Percentiles rank a stretch among this genome's conserved stretches.
phyloP scores from a whole-genome alignment of 1,284 basidiomycete species.

The Athelia sp. region DNA sequence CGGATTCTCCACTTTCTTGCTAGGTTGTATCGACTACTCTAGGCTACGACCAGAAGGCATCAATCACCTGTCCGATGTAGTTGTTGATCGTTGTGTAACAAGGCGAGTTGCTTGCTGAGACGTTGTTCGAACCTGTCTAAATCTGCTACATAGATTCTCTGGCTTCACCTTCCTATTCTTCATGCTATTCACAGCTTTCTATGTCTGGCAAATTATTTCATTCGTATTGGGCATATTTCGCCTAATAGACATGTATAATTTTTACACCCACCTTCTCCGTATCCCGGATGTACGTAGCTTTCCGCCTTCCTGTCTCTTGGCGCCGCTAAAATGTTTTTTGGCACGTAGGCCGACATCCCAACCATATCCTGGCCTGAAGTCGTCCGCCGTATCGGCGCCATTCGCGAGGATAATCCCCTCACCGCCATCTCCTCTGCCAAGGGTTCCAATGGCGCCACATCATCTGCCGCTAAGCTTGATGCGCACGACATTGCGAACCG shows the following conservation, averaged over 20 bases:
- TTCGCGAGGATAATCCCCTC: slow-evolving; percentile 86
- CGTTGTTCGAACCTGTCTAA: slow-evolving; percentile 3
- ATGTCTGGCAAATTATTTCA: slow-evolving; percentile 66
- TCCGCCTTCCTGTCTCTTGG: slow-evolving; percentile 6
- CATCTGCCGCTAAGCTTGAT: slow-evolving; percentile 76
- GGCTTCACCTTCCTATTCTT: slow-evolving; percentile 81
- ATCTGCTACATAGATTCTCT: slow-evolving; percentile 57
- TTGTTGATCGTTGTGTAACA: slow-evolving; percentile 78
- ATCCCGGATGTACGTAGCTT: slow-evolving; percentile 73
- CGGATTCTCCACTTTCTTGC: slow-evolving; percentile 91
- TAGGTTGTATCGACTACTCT: slow-evolving; percentile 93
- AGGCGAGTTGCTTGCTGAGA: slow-evolving; percentile 44
- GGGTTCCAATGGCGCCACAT: slow-evolving; percentile 39
- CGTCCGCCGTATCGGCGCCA: slow-evolving; percentile 82
- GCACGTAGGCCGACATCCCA: slow-evolving; percentile 85
- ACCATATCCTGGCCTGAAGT: slow-evolving; percentile 97
- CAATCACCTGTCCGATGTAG: slow-evolving; percentile 69
- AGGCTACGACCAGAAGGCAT: slow-evolving; percentile 61
- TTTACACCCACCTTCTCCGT: slow-evolving; percentile 76
- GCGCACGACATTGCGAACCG: slow-evolving; percentile 96
- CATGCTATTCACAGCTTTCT: slow-evolving; percentile 76
- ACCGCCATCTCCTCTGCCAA: slow-evolving; percentile 76
- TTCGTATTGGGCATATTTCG: slow-evolving; percentile 66
- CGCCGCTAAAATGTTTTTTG: background rate
- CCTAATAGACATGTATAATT: slow-evolving; percentile 89